Conservation (phyloP, 768 basidiomycete species). For the Leccinum variicolor region DNA sequence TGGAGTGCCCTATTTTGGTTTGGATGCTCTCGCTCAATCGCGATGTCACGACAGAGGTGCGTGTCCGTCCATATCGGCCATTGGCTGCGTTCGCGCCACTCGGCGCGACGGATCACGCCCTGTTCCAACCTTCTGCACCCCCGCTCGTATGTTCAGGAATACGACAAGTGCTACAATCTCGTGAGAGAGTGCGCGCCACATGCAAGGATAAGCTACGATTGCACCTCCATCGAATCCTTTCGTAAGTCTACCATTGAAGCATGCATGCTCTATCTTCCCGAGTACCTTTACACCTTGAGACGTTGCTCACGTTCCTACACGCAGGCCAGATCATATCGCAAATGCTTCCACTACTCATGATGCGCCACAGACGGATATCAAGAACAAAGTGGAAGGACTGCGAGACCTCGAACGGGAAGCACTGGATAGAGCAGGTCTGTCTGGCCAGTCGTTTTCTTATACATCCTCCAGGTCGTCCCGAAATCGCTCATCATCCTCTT, state of each 20-base stretch:
- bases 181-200: slow-evolving; percentile 60
- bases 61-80: slow-evolving; percentile 12
- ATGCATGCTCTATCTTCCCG: background rate
- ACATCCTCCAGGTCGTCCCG: background rate
- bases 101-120: slow-evolving; percentile 1
- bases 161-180: slow-evolving; percentile 61
- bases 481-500: slow-evolving; percentile 1
- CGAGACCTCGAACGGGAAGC: slow-evolving; percentile 59
- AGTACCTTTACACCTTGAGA: background rate
- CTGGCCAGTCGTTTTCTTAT: background rate
- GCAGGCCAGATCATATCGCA: slow-evolving; percentile 68
- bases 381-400: slow-evolving; percentile 71
- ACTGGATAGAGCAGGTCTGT: slow-evolving; percentile 78
- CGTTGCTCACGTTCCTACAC: background rate
- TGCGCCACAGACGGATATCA: slow-evolving; percentile 79
- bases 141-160: slow-evolving; percentile 50
- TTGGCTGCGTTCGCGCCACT: background rate
- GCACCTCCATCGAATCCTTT: slow-evolving; percentile 59
- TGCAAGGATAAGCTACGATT: slow-evolving; percentile 50
- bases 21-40: slow-evolving; percentile 81
- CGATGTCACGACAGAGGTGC: slow-evolving; percentile 64
- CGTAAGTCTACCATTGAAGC: slow-evolving; percentile 46
- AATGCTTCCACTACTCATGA: slow-evolving; percentile 80
- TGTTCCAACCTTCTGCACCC: background rate
- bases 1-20: slow-evolving; percentile 68